phyloP scores from a whole-genome alignment of 177 flowering plant genomes.

The Vitis hybrid region DNA sequence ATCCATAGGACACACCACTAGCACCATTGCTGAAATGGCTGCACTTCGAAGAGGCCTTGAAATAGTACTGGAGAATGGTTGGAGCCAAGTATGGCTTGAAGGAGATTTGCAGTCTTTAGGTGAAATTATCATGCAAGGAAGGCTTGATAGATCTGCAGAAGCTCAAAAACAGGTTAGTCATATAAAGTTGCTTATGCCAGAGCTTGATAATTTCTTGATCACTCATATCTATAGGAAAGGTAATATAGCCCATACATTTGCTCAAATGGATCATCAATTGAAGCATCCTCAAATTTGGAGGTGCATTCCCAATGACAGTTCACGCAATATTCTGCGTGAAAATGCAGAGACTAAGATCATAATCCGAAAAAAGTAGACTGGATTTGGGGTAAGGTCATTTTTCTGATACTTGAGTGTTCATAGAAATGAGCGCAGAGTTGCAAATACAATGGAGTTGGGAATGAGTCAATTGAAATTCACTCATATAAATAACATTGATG shows the following conservation, averaged over 20 bases:
- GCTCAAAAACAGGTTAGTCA: slow-evolving; percentile 33
- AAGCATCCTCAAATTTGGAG: slow-evolving; percentile 56
- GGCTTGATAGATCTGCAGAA: slow-evolving; percentile 32
- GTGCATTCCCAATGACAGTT: slow-evolving; percentile 37
- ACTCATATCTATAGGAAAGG: slow-evolving; percentile 75
- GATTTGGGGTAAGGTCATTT: not conserved
- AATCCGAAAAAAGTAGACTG: slow-evolving; percentile 27
- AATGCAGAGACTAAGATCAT: slow-evolving; percentile 62
- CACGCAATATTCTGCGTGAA: slow-evolving; percentile 39
- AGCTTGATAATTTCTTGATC: slow-evolving; percentile 41
- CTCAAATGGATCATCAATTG: slow-evolving; percentile 54
- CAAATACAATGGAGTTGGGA: not conserved
- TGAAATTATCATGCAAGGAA: slow-evolving; percentile 43
- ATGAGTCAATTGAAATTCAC: not conserved
- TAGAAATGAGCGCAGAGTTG: not conserved
- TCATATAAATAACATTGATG: not conserved
- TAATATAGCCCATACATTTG: slow-evolving; percentile 74
- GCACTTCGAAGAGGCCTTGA: slow-evolving; percentile 69
- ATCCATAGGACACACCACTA: slow-evolving; percentile 51
- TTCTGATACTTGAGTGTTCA: not conserved
- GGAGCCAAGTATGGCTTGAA: slow-evolving; percentile 69
- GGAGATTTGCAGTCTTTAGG: slow-evolving; percentile 73
- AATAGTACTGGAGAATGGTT: slow-evolving; percentile 63
- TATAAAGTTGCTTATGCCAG: slow-evolving; percentile 52
- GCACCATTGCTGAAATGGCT: slow-evolving; percentile 59